phyloP scores from a whole-genome alignment of 2,329 filamentous ascomycete genomes.

The Calonectria montana region DNA sequence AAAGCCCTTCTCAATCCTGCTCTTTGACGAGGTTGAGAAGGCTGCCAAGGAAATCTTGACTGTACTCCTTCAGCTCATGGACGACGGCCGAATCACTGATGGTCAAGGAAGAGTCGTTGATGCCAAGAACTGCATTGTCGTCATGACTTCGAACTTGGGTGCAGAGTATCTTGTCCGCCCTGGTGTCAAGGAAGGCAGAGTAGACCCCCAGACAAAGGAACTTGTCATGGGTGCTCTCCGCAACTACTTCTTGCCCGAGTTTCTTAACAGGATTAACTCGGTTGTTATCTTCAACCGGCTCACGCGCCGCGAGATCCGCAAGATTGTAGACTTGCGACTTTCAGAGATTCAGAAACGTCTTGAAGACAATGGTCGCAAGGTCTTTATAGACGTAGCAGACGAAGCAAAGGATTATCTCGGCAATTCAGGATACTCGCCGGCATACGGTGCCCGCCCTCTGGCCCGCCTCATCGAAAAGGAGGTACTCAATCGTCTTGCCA shows the following conservation, averaged over 20 bases:
- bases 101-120: slow-evolving; percentile 96
- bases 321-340: slow-evolving; percentile 93
- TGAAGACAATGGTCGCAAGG: slow-evolving; percentile 84
- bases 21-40: slow-evolving; percentile 99
- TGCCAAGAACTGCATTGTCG: slow-evolving; percentile 97
- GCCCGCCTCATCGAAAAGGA: slow-evolving; percentile 95
- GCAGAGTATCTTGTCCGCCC: slow-evolving; percentile 92
- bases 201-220: slow-evolving; percentile 87
- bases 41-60: slow-evolving; percentile 97
- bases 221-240: slow-evolving; percentile 91
- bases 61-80: slow-evolving; percentile 98
- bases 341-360: slow-evolving; percentile 92
- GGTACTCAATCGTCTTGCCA: slow-evolving; percentile 91
- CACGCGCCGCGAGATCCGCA: slow-evolving; percentile 88
- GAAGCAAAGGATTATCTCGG: slow-evolving; percentile 95
- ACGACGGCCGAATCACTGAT: slow-evolving; percentile 97
- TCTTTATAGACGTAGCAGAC: slow-evolving; percentile 82
- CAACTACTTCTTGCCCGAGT: slow-evolving; percentile 97
- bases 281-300: slow-evolving; percentile 99
- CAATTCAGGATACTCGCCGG: slow-evolving; percentile 90
- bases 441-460: slow-evolving; percentile 92
- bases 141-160: slow-evolving; percentile 98
- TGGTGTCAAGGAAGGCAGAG: slow-evolving; percentile 81
- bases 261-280: slow-evolving; percentile 97
- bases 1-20: slow-evolving; percentile 95